A percentile compares a stretch with the other conserved stretches of the same genome.
These are phyloP conservation scores for Paecilomyces sp. DNA, from an alignment of 2,329 filamentous ascomycete genomes.

Conservation along the genomic window DNA sequence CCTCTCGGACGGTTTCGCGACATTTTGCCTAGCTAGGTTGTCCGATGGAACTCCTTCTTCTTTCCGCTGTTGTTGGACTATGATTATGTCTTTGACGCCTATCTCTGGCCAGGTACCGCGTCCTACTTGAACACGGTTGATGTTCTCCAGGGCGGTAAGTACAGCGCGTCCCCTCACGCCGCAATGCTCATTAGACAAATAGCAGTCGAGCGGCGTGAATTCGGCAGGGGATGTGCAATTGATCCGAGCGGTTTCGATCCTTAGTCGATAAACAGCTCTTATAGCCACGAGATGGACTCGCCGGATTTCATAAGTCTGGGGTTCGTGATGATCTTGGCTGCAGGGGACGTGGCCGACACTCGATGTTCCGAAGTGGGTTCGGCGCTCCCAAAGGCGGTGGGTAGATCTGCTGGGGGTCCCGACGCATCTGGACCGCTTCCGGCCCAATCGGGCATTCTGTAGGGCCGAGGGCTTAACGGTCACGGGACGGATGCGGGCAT, in stretches of 20 bases:
- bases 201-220: not conserved
- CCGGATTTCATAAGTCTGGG: not conserved
- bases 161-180: conserved; percentile 18
- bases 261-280: not conserved
- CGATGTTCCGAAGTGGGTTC: not conserved
- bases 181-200: conserved; percentile 13
- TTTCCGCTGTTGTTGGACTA: not conserved
- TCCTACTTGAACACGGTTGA: conserved; percentile 20
- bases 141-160: conserved; percentile 8
- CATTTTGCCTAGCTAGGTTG: conserved; percentile 16
- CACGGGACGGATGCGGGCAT: conserved; percentile 2
- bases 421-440: not conserved
- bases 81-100: not conserved
- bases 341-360: conserved; percentile 1
- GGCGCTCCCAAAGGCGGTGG: not conserved
- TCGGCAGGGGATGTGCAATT: not conserved
- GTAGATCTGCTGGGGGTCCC: not conserved
- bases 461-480: not conserved
- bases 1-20: conserved; percentile 36
- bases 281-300: conserved; percentile 1
- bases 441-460: not conserved
- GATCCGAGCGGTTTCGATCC: not conserved
- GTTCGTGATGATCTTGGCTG: not conserved
- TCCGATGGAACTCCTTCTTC: not conserved
- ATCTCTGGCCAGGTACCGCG: conserved; percentile 15